phyloP scores from a whole-genome alignment of 768 basidiomycete species.

The Lactarius quietus region DNA sequence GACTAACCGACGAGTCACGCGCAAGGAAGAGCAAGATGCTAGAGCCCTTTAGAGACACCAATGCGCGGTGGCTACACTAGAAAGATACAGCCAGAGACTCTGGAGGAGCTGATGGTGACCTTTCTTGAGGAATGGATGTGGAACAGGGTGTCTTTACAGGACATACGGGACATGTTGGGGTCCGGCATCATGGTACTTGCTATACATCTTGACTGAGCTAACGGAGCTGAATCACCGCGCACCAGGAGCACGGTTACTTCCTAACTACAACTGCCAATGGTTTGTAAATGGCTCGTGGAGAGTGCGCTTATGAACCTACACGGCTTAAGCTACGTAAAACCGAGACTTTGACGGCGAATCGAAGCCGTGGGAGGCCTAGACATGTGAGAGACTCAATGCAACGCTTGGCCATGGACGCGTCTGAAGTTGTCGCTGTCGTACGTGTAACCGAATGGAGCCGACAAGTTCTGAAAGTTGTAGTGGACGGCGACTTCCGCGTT shows the following conservation, averaged over 20 bases:
- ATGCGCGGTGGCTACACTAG: background rate
- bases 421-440: background rate
- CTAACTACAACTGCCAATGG: background rate
- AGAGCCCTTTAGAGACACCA: background rate
- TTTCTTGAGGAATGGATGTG: background rate
- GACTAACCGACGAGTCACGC: conserved; percentile 2
- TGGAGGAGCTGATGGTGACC: background rate
- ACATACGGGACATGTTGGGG: background rate
- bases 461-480: background rate
- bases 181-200: background rate
- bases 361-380: conserved; percentile 5
- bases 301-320: background rate
- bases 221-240: conserved; percentile 7
- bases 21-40: background rate
- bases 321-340: background rate
- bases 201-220: background rate
- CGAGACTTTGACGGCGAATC: background rate
- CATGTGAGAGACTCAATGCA: background rate
- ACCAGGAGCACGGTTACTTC: conserved; percentile 6
- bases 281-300: background rate
- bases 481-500: conserved; percentile 19
- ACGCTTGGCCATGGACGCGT: background rate
- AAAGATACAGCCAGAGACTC: background rate
- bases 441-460: background rate
- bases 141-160: background rate